These are phyloP conservation scores for Pythium dissotocum DNA, from an alignment of 352 stramenopile species.

Conservation along the genomic window DNA sequence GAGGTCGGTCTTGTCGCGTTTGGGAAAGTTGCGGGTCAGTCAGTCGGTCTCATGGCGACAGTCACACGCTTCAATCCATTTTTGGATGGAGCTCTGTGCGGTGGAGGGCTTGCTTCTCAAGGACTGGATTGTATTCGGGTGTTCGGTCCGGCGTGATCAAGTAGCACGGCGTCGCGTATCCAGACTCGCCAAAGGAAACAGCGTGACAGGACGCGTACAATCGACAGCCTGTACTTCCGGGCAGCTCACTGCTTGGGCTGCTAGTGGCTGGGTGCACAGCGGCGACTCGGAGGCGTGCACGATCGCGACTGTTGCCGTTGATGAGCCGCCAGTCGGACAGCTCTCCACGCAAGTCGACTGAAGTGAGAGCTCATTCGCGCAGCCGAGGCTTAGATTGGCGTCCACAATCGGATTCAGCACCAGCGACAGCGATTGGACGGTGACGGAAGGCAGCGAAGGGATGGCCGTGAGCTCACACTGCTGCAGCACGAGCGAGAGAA, in stretches of 20 bases:
- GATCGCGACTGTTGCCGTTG: not conserved
- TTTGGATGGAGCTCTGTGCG: too few species aligned
- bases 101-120: too few species aligned
- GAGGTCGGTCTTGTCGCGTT: too few species aligned
- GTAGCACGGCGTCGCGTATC: not conserved
- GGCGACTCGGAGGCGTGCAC: not conserved
- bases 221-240: not conserved
- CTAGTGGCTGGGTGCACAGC: not conserved
- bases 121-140: too few species aligned
- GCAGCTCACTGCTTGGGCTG: not conserved
- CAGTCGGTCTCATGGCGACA: too few species aligned
- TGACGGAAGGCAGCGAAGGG: not conserved
- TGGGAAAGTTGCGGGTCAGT: too few species aligned
- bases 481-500: constrained; percentile 4
- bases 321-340: not conserved
- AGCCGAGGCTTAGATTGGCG: not conserved
- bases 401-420: not conserved
- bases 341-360: not conserved
- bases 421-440: not conserved
- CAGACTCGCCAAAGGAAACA: not conserved
- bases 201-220: not conserved
- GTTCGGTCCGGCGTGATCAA: too few species aligned
- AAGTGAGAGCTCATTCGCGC: not conserved
- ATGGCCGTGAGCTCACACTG: not conserved
- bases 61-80: too few species aligned